phyloP scores from a whole-genome alignment of 2,329 filamentous ascomycete species.

The Geosmithia putterillii region DNA sequence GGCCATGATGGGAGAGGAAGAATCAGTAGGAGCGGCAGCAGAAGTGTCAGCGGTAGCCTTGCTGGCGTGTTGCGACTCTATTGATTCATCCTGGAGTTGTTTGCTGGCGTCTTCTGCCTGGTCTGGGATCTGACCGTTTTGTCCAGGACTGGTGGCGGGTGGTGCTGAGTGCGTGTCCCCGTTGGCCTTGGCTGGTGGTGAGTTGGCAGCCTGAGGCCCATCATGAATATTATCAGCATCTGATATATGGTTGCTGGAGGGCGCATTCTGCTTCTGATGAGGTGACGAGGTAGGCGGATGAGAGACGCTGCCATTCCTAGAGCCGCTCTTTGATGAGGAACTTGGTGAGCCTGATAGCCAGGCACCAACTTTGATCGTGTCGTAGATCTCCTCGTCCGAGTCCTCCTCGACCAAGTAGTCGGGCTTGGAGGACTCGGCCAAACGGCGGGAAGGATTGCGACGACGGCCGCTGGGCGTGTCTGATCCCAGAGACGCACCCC shows the following conservation, averaged over 20 bases:
- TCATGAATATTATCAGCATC: not conserved
- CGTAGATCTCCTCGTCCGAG: conserved; percentile 36
- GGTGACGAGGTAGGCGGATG: not conserved
- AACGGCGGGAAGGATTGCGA: conserved; percentile 27
- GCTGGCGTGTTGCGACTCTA: not conserved
- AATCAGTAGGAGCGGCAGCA: not conserved
- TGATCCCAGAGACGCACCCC: conserved; percentile 21
- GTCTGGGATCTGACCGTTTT: conserved; percentile 1
- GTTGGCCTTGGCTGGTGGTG: not conserved
- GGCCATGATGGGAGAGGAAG: not conserved
- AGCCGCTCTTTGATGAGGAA: conserved; percentile 1
- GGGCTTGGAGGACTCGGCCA: conserved; percentile 13
- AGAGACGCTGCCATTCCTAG: not conserved
- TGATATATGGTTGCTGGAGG: not conserved
- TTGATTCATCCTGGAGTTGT: not conserved
- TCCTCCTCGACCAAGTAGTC: conserved; percentile 17
- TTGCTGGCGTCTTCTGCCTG: not conserved
- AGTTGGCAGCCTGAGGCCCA: not conserved
- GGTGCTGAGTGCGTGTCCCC: not conserved
- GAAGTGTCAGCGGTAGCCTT: not conserved
- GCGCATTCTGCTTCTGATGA: not conserved
- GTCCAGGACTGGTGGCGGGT: conserved; percentile 1
- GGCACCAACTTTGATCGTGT: conserved; percentile 43
- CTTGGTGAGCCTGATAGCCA: not conserved
- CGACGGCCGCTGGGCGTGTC: conserved; percentile 23